These are phyloP conservation scores for Chaetoscypha palmicola DNA, from an alignment of 2,329 filamentous ascomycete species.

Conservation along the genomic window DNA sequence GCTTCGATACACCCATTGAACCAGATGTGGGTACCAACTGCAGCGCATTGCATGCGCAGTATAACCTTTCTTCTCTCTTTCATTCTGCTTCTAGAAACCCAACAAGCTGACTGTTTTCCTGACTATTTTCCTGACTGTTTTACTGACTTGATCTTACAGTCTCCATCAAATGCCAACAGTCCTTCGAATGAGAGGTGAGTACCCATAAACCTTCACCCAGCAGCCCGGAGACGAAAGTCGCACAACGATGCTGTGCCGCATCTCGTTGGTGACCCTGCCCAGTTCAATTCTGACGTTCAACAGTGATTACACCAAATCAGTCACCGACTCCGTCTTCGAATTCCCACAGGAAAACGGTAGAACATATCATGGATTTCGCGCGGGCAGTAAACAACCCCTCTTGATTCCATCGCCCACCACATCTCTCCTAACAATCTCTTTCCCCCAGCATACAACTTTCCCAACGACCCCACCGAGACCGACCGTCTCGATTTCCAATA, in stretches of 20 bases:
- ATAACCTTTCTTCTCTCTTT: no score
- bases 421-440: background rate
- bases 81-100: no score
- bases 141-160: slow-evolving; percentile 12
- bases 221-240: slow-evolving; percentile 18
- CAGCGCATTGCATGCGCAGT: background rate
- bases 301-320: slow-evolving; percentile 9
- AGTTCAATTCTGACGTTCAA: background rate
- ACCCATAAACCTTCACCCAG: slow-evolving; percentile 4
- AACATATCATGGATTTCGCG: slow-evolving; percentile 25
- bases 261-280: slow-evolving; percentile 4
- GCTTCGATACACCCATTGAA: slow-evolving; percentile 18
- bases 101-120: background rate
- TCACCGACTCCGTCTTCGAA: slow-evolving; percentile 14
- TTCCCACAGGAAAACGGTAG: slow-evolving; percentile 26
- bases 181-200: slow-evolving; percentile 19
- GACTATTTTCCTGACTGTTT: no score
- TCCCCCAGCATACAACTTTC: slow-evolving; percentile 27
- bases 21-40: slow-evolving; percentile 16
- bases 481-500: slow-evolving; percentile 44
- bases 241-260: slow-evolving; percentile 12
- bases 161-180: slow-evolving; percentile 9
- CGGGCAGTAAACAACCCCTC: slow-evolving; percentile 14
- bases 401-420: background rate
- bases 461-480: slow-evolving; percentile 44